phyloP scores from a whole-genome alignment of 805 yeast species.

The Yarrowia sp. region DNA sequence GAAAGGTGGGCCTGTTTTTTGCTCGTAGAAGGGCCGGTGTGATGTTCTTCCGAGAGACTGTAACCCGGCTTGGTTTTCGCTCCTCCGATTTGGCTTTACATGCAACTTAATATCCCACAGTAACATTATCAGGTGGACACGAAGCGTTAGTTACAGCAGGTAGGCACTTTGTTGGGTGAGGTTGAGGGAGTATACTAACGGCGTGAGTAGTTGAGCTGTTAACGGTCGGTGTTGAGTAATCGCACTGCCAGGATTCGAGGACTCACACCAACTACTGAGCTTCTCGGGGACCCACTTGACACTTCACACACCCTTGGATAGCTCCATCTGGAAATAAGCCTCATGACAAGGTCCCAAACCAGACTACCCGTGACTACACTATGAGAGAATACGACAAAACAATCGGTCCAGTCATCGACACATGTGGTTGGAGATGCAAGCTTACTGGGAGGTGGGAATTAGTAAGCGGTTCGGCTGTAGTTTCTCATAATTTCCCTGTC shows the following conservation, averaged over 20 bases:
- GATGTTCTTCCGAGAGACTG: conserved; percentile 1
- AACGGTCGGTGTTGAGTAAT: too few species aligned
- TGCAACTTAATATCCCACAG: conserved; percentile 12
- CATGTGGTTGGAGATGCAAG: background rate
- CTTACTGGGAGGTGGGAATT: background rate
- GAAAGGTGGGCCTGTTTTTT: background rate
- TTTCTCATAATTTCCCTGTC: too few species aligned
- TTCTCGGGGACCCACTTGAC: background rate
- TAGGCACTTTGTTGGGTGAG: conserved; percentile 18
- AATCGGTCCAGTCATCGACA: conserved; percentile 1
- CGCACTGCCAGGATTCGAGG: too few species aligned
- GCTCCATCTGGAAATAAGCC: conserved; percentile 28
- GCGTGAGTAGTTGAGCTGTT: too few species aligned
- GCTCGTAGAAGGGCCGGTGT: background rate
- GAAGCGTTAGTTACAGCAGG: conserved; percentile 28
- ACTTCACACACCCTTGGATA: background rate
- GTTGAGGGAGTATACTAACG: background rate
- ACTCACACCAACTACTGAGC: too few species aligned
- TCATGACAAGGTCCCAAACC: conserved; percentile 32
- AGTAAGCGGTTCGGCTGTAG: too few species aligned
- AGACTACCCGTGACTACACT: conserved; percentile 1
- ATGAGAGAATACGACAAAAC: background rate
- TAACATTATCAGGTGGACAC: conserved; percentile 35
- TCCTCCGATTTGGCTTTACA: conserved; percentile 28
- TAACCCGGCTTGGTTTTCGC: conserved; percentile 27